Base-by-base conservation (phyloP, 2,329 filamentous ascomycete species). In the Lecanicillium sp. region DNA sequence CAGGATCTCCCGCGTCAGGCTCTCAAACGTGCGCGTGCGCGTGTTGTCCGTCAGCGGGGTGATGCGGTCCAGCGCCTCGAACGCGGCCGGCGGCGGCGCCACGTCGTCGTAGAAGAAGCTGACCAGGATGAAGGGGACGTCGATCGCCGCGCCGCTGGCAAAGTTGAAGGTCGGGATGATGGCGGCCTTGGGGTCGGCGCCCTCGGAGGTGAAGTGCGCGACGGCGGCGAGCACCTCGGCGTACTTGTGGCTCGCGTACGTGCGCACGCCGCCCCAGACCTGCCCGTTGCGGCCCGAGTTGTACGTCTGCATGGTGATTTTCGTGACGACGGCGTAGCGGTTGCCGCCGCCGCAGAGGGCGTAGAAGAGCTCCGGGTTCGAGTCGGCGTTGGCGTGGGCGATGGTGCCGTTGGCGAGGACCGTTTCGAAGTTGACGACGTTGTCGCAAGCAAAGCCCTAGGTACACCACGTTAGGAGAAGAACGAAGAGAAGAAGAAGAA, bases 41-140 rank as follows among this genome's bases (percentile, higher is more conserved):
- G 66, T 67, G 15, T 62, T 71, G 55, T 78, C 73, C 19, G 68
- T 56, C 0, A 65, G 51, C 1, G 69, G 67, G 1, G 62, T 56
- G 39, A 78, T 67, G 32, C 66, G 65, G 2, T 73, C 71, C 60
- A 84, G 84, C 49, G 73, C 72, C 49, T 72, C 67, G 50, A 85
- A 84, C 2, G 77, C 69, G 4, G 67, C 73, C 1, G 65, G 56
- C 1, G 80, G 79, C 0, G 72, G 72, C 43, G 63, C 60, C 0
- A 72, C 69, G 1, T 76, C 81, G 59, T 84, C 77, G 59, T 83
- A 84, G 65, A 81, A 83, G 14, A 52, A 45, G 12, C 33, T 33
- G 12, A 52, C 46, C n/a, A 50, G 30, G 30, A 49, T 47, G 12
- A 42, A 36, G 19, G 50, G 50, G 21, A 52, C 29, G 38, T 43